Percentiles rank a stretch among this genome's conserved stretches.
phyloP scores from a whole-genome alignment of 75 land plant species.

The Sequoiadendron giganteum region DNA sequence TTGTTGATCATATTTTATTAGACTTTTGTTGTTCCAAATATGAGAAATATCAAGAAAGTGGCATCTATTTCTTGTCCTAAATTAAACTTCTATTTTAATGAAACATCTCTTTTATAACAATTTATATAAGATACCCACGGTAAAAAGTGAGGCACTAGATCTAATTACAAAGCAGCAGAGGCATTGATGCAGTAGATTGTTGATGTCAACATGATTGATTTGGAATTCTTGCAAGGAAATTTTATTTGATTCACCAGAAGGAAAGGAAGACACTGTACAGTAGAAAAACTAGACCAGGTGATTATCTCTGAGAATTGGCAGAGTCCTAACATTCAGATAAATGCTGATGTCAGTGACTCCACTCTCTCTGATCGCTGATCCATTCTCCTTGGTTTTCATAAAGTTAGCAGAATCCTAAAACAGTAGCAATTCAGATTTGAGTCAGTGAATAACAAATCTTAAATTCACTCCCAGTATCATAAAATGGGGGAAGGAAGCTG shows the following conservation, averaged over 20 bases:
- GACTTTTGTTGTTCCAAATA: not conserved
- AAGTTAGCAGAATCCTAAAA: not conserved
- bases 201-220: not conserved
- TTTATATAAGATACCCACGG: not conserved
- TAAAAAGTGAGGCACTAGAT: not conserved
- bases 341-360: not conserved
- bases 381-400: not conserved
- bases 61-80: not conserved
- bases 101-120: not conserved
- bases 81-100: not conserved
- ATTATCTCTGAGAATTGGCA: not conserved
- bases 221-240: not conserved
- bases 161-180: not conserved
- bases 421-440: not conserved
- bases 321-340: not conserved
- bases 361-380: not conserved
- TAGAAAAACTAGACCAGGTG: not conserved
- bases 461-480: not conserved
- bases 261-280: not conserved
- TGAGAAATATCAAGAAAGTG: not conserved
- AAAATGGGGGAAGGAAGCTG: not conserved
- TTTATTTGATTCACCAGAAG: not conserved
- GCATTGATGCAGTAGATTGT: not conserved
- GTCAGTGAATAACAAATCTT: not conserved
- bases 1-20: not conserved